Evolutionary conservation across 2,329 filamentous ascomycete species (phyloP), one percentile per base, ranked within the genome.

Genomic region (Thelonectria rubi): DNA sequence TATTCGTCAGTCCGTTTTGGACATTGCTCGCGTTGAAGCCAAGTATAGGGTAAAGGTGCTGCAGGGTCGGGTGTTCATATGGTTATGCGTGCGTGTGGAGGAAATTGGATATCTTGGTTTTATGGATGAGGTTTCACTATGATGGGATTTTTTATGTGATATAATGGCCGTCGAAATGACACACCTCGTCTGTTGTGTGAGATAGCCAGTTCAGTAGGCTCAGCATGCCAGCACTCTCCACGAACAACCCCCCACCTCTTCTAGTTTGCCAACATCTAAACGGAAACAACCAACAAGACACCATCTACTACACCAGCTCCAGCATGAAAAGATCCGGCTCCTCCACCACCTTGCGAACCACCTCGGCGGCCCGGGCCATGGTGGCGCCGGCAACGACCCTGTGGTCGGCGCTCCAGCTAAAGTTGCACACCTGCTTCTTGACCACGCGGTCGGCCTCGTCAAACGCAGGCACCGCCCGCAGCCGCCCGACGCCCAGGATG

Each of bases 361-460:
- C 85, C 71, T 94, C 93, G 12, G 93, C 93, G 75, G 94, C 94
- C 68, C 94, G 86, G 18, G 95, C 95, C 86, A 97, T 93, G 62
- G 94, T 97, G 48, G 94, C 94, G 2, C 95, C 95, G 78, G 99
- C 95, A 48, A 98, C 88, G 55, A 98, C 91, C 18, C 95, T 84
- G 78, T 99, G 95, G 77, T 98, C 94, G 6, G 94, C 94, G 76
- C 92, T 94, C 94, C 94, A 98, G 78, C 94, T 98, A 70, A 98
- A 93, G 74, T 96, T 93, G 75, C 90, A 90, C 63, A 96, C 85
- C 72, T 96, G 90, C 76, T 88, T 91, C 78, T 87, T 88, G 12
- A 94, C 84, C 12, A 98, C 81, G 30, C 78, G 74, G 77, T 85
- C 76, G 66, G 79, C 72, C 51, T 82, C 83, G 58, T 81, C 84